Evolutionary conservation across 2,329 filamentous ascomycete species (phyloP).

Genomic region (Fusarium sp.): DNA sequence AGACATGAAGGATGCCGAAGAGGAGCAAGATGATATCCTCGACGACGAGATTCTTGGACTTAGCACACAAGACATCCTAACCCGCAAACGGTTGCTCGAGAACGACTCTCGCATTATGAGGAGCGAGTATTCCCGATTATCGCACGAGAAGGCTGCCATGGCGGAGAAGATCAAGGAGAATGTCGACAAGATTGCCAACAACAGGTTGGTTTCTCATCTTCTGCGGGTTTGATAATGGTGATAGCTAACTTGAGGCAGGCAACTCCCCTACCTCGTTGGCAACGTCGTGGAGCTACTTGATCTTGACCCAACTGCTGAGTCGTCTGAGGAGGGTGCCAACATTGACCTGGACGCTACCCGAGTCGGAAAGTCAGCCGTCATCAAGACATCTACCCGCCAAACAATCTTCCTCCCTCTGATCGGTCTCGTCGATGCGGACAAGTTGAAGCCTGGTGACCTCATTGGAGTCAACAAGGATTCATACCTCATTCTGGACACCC

Average conservation of each 20-base stretch:
- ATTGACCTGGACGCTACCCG: slow-evolving; percentile 97
- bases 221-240: not conserved
- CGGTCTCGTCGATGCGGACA: slow-evolving; percentile 94
- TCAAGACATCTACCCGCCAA: slow-evolving; percentile 98
- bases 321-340: slow-evolving; percentile 96
- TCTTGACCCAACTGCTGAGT: slow-evolving; percentile 94
- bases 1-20: slow-evolving; percentile 89
- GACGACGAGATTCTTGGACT: slow-evolving; percentile 94
- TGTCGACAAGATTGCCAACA: slow-evolving; percentile 98
- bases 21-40: slow-evolving; percentile 82
- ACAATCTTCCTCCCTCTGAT: slow-evolving; percentile 99
- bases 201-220: slow-evolving; percentile 73
- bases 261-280: slow-evolving; percentile 97
- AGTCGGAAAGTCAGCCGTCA: slow-evolving; percentile 97
- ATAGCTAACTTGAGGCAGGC: slow-evolving; percentile 63
- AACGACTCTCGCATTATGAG: slow-evolving; percentile 99
- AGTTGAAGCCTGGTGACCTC: slow-evolving; percentile 93
- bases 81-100: slow-evolving; percentile 89
- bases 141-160: slow-evolving; percentile 96
- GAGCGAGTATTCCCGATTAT: slow-evolving; percentile 93
- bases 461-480: slow-evolving; percentile 99
- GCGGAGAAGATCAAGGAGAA: slow-evolving; percentile 99
- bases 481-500: slow-evolving; percentile 94
- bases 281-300: slow-evolving; percentile 98
- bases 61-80: slow-evolving; percentile 94